Conservation (phyloP, 495 filamentous ascomycete genomes). For the Hyaloscypha hepaticicola region DNA sequence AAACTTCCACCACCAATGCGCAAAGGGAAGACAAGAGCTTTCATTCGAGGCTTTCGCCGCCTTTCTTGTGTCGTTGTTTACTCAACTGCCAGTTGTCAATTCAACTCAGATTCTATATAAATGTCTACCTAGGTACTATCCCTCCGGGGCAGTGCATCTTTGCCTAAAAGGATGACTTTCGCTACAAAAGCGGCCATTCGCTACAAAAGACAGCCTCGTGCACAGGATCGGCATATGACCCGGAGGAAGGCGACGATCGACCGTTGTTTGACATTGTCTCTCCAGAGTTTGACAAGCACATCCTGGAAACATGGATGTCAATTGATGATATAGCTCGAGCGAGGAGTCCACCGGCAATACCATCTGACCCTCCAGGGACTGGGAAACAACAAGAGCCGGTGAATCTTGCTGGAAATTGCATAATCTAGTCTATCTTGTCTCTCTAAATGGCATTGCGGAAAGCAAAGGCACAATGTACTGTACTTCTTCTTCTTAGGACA, state of each 20-base stretch:
- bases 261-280: background rate
- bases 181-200: background rate
- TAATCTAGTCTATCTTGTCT: slow-evolving; percentile 2
- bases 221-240: background rate
- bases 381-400: background rate
- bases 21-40: background rate
- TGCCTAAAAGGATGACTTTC: background rate
- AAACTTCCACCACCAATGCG: background rate
- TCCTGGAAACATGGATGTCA: background rate
- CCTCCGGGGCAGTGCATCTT: background rate
- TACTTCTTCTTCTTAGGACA: background rate
- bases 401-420: background rate
- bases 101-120: background rate
- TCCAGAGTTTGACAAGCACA: background rate
- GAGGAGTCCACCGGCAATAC: background rate
- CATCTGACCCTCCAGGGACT: slow-evolving; percentile 3
- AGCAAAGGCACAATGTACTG: slow-evolving; percentile 26
- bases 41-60: background rate
- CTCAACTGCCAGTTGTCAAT: background rate
- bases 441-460: slow-evolving; percentile 28
- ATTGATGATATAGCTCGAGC: background rate
- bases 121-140: background rate
- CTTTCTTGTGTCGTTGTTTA: background rate
- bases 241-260: background rate
- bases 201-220: background rate